A percentile compares a stretch with the other conserved stretches of the same genome.
Conservation (phyloP, 139 green algal species). For the Choricystis sp. region DNA sequence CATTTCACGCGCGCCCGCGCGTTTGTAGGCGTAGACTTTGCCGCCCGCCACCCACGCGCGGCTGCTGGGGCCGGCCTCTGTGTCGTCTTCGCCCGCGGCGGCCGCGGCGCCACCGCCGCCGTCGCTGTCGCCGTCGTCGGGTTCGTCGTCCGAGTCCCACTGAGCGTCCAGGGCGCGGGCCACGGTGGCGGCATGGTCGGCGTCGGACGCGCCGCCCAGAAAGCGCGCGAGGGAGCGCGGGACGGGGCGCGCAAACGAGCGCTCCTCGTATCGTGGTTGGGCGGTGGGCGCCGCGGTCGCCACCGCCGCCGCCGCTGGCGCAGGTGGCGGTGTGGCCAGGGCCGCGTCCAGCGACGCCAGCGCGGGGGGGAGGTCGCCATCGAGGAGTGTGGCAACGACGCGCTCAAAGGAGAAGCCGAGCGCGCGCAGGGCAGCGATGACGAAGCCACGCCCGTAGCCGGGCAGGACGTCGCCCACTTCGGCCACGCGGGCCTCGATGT, state of each 20-base stretch:
- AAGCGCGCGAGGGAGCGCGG: neutral
- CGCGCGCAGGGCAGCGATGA: neutral
- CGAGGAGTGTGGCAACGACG: neutral
- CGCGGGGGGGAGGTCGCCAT: neutral
- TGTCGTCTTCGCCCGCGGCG: no score
- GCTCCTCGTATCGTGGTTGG: no score
- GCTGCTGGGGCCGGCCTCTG: neutral
- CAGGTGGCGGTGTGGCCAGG: neutral
- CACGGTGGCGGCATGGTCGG: neutral
- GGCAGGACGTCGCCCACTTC: neutral
- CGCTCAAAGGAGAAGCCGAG: neutral
- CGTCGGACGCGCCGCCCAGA: neutral
- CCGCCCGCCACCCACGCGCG: neutral
- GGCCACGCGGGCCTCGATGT: no score
- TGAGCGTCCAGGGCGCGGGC: neutral
- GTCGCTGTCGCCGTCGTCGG: neutral
- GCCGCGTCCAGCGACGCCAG: neutral
- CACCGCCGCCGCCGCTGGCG: no score
- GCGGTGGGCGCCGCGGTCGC: neutral
- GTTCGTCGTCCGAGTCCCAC: neutral
- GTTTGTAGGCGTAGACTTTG: neutral
- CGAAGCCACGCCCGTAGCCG: neutral
- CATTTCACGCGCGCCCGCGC: neutral
- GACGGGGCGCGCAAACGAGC: neutral
- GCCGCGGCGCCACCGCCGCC: no score